Base-by-base conservation (phyloP, 129 eudicot genomes). In the Pseudognaphalium luteoalbum region DNA sequence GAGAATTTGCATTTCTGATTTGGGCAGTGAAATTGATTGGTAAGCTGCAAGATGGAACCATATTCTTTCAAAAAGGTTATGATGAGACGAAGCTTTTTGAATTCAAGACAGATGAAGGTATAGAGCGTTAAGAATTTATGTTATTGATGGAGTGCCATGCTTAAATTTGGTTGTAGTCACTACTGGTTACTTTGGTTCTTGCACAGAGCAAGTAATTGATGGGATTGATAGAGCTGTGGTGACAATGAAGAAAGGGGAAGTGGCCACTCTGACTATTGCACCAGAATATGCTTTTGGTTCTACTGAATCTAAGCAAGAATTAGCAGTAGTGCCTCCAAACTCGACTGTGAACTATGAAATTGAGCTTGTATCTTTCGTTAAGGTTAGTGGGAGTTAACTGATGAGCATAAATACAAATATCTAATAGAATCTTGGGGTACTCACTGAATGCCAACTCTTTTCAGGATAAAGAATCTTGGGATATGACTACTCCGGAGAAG, bases 391-490 rank as follows among this genome's bases (percentile, higher is more conserved):
- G 30, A 15, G 70, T 7, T 44, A 16, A 12, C 2, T 30, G 7
- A 6, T 32, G 28, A 12, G 0, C 76, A 64, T 16, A 5, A n/a
- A 37, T 20, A 29, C 44, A 3, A 14, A 15, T 22, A 57, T 10
- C 59, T 39, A 51, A 91, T 89, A 82, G 97, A 95, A 78, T 95
- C 99, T 2, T 91, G 96, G 97, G 97, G 28, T 69, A 30, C 16
- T 6, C 33, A 2, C 42, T 3, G 41, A 39, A 14, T 12, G 7
- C 11, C 58, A 44, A 28, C 6, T 30, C 6, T n/a, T 57, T 78
- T 20, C 70, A 95, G 99, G 97, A 82, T 32, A 91, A 91, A 82
- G 97, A 95, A 78, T 95, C 99, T 2, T 91, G 96, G 97, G 97
- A 95, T 37, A 83, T 95, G 99, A 91, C 79, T 73, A 89, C 91